phyloP scores from a whole-genome alignment of 2,329 filamentous ascomycete species.

The Stromatinia cepivora region DNA sequence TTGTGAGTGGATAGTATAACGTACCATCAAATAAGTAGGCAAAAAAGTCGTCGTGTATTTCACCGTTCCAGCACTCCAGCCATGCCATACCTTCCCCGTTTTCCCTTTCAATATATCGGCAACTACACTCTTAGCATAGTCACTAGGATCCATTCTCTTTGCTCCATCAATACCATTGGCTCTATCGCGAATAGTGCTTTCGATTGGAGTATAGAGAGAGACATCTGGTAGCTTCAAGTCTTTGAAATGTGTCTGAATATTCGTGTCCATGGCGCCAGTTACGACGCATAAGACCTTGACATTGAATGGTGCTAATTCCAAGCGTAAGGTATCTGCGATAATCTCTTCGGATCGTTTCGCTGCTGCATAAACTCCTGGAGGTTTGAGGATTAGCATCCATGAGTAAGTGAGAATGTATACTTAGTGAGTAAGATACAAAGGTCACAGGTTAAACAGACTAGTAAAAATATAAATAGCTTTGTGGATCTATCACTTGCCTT shows the following conservation, averaged over 20 bases:
- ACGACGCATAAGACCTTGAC: constrained; percentile 33
- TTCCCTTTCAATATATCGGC: constrained; percentile 26
- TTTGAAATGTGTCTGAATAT: constrained; percentile 22
- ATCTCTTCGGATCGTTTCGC: constrained; percentile 31
- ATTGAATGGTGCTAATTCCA: constrained; percentile 31
- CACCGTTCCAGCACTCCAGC: constrained; percentile 20
- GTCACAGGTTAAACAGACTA: too few species aligned
- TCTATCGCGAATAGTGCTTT: constrained; percentile 23
- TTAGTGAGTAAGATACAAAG: too few species aligned
- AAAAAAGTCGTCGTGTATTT: constrained; percentile 24
- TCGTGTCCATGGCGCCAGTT: constrained; percentile 27
- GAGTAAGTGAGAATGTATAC: too few species aligned
- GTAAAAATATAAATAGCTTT: too few species aligned
- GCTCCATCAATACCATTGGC: constrained; percentile 14
- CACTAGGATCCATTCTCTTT: constrained; percentile 23
- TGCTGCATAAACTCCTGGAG: constrained; percentile 28
- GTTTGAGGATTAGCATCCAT: not conserved
- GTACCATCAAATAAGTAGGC: not conserved
- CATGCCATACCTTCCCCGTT: constrained; percentile 27
- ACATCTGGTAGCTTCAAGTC: constrained; percentile 24
- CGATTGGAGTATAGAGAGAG: constrained; percentile 27
- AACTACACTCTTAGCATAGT: constrained; percentile 28
- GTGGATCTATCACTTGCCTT: constrained; percentile 1
- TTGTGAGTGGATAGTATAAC: not conserved
- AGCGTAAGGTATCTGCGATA: constrained; percentile 29